Evolutionary conservation across 2,329 filamentous ascomycete genomes (phyloP), one percentile per base, ranked within the genome.

Genomic region (Botryotinia calthae): DNA sequence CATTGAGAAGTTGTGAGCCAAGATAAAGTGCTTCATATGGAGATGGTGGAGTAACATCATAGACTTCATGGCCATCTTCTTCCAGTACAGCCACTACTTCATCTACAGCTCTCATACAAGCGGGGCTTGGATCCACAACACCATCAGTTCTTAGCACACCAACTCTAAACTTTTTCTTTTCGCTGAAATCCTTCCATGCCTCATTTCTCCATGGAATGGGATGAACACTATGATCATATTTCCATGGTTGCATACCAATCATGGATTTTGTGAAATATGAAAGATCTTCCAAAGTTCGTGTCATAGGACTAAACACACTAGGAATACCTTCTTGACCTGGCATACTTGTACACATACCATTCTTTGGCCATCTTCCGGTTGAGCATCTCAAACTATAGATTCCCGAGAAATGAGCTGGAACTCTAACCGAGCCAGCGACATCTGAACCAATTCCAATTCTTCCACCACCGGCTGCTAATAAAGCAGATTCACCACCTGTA

Each of bases 241-340:
- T 91, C 95, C 95, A 98, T 0, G 94, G 93, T 82, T 93, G 85
- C 90, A 96, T 95, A 68, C 88, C 84, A 72, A 98, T 88, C 71
- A 98, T 84, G 12, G 89, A 88, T 70, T 90, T 89, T 5, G 93
- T 93, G 81, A 98, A 98, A 83, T 97, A 97, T 1, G 87, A 87
- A 74, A 98, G 84, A 79, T 98, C 95, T 75, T 90, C 88, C 73
- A 97, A 83, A 0, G 94, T 97, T 70, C 94, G 88, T 4, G 95
- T 89, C 95, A 98, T 98, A 8, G 95, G 95, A 73, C 93, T 95
- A 83, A 95, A 97, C 31, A 97, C 94, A 75, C 91, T 93, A 0
- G 93, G 90, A 46, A 98, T 90, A 0, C 94, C 95, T 80, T 98
- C 95, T 81, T 98, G 94, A 0, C 95, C 95, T 0, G 93, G 90